phyloP scores from a whole-genome alignment of 2,329 filamentous ascomycete species.

The Bipolaris cookei region DNA sequence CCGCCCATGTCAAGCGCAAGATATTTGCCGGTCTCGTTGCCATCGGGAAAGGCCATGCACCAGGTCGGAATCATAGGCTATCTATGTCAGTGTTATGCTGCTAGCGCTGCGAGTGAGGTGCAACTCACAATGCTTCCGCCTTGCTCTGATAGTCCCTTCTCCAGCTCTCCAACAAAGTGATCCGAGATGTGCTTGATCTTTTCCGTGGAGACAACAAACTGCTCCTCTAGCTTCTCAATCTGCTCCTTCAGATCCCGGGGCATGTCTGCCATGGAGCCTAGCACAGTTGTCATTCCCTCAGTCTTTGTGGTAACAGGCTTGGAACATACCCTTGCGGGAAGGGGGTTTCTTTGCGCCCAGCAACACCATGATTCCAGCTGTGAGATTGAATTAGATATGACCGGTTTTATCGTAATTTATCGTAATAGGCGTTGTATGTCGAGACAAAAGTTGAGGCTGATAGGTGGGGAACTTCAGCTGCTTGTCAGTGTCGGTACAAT shows the following conservation, averaged over 20 bases:
- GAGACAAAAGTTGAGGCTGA: conserved; percentile 7
- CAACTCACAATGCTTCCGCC: conserved; percentile 87
- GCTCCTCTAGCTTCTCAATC: conserved; percentile 81
- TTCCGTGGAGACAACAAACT: conserved; percentile 76
- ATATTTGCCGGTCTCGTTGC: conserved; percentile 84
- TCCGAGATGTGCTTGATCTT: conserved; percentile 90
- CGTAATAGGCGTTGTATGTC: conserved; percentile 1
- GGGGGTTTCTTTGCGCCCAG: conserved; percentile 69
- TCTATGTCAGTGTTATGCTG: conserved; percentile 66
- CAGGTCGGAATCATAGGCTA: conserved; percentile 98
- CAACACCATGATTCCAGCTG: conserved; percentile 64
- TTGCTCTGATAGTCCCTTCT: conserved; percentile 83
- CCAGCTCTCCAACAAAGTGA: conserved; percentile 87
- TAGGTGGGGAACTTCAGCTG: conserved; percentile 11
- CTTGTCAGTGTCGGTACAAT: conserved; percentile 12
- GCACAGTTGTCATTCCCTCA: conserved; percentile 28
- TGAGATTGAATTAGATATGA: conserved; percentile 3
- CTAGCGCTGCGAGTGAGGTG: conserved; percentile 75
- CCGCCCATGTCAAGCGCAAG: conserved; percentile 95
- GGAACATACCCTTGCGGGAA: conserved; percentile 73
- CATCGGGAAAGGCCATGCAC: conserved; percentile 90
- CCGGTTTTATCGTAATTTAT: conserved; percentile 11
- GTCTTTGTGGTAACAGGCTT: conserved; percentile 13
- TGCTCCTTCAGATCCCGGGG: conserved; percentile 82
- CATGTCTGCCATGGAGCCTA: conserved; percentile 90